phyloP scores from a whole-genome alignment of 345 rosid species.

The Carallia pectinifolia region DNA sequence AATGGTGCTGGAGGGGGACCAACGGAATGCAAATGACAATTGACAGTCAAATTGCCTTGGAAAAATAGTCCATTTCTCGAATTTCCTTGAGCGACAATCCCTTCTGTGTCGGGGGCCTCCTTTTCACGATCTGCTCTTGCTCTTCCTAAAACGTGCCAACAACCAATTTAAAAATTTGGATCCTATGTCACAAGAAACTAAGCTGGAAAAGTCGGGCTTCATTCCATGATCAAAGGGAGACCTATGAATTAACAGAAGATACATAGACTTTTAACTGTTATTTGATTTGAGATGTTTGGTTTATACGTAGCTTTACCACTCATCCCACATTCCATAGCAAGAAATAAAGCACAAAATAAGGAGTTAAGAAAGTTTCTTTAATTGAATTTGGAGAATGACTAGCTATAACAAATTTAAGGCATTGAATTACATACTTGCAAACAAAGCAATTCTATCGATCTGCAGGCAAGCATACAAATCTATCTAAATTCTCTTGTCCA shows the following conservation, averaged over 20 bases:
- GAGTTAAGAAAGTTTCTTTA: too few species aligned
- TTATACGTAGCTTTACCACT: not conserved
- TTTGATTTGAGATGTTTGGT: not conserved
- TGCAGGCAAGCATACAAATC: too few species aligned
- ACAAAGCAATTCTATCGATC: too few species aligned
- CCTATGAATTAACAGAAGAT: not conserved
- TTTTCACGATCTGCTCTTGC: slow-evolving; percentile 55
- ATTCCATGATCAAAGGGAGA: not conserved
- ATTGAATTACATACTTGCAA: too few species aligned
- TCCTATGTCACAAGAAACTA: not conserved
- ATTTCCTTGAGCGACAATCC: slow-evolving; percentile 61
- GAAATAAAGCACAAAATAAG: not conserved
- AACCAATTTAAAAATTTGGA: not conserved
- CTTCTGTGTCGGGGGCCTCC: slow-evolving; percentile 42
- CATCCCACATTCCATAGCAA: not conserved
- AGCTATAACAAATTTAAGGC: too few species aligned
- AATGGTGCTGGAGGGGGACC: too few species aligned
- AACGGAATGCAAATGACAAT: too few species aligned
- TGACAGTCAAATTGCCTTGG: slow-evolving; percentile 37
- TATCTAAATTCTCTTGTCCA: too few species aligned
- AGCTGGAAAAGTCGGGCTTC: not conserved
- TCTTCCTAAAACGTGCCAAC: slow-evolving; percentile 45
- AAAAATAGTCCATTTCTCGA: slow-evolving; percentile 71
- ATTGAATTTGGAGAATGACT: too few species aligned
- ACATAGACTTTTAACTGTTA: not conserved